These are phyloP conservation scores for Diospyros kaki DNA, from an alignment of 148 eudicot genomes.

Conservation along the genomic window DNA sequence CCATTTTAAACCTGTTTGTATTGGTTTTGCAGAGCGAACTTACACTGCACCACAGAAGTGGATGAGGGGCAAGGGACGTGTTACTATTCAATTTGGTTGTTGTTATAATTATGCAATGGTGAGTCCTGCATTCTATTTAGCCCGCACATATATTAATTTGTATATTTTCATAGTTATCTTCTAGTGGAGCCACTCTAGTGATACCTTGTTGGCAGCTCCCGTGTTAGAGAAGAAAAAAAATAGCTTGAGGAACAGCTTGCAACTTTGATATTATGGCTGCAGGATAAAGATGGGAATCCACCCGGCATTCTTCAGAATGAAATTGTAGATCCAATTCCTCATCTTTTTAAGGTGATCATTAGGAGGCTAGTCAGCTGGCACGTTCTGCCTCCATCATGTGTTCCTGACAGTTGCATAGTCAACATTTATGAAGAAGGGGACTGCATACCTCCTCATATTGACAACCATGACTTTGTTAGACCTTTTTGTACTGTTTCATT, in stretches of 20 bases:
- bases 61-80: slow-evolving; percentile 98
- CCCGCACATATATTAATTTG: neutral
- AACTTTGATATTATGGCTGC: slow-evolving; percentile 19
- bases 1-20: slow-evolving; percentile 4
- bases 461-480: slow-evolving; percentile 89
- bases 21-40: slow-evolving; percentile 59
- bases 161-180: neutral
- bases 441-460: slow-evolving; percentile 98
- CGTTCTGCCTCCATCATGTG: slow-evolving; percentile 82
- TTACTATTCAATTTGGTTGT: slow-evolving; percentile 90
- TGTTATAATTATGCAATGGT: slow-evolving; percentile 71
- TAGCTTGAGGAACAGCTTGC: neutral
- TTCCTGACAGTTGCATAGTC: slow-evolving; percentile 95
- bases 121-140: slow-evolving; percentile 15
- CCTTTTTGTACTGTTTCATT: slow-evolving; percentile 97
- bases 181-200: neutral
- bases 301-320: slow-evolving; percentile 80
- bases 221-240: neutral
- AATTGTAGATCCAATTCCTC: slow-evolving; percentile 77
- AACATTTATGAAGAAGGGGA: slow-evolving; percentile 90
- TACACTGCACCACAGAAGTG: slow-evolving; percentile 83
- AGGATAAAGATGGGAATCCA: slow-evolving; percentile 88
- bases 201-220: slow-evolving; percentile 1
- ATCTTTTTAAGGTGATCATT: slow-evolving; percentile 74
- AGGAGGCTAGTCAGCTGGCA: slow-evolving; percentile 85